Evolutionary conservation across 2,329 filamentous ascomycete species (phyloP), one percentile per base, ranked within the genome.

Genomic region (Aspergillus intermedius): DNA sequence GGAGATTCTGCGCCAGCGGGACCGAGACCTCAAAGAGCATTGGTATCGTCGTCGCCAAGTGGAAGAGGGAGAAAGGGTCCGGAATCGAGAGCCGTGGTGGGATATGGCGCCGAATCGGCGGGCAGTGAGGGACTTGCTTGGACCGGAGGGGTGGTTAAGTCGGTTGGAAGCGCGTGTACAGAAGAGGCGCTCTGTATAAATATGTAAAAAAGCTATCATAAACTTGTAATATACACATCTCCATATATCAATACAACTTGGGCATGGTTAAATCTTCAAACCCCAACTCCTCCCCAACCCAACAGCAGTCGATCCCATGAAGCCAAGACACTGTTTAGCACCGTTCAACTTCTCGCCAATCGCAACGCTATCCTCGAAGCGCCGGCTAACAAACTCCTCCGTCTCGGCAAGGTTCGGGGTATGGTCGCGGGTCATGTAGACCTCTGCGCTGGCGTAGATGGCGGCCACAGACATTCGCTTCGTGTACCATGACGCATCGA

Each of bases 371-470:
- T 94, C 91, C 50, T 82, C 77, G 48, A 95, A 71, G 52, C 91
- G 79, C 40, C 89, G 78, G 48, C 84, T 79, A 46, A 97, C 73
- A 65, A 97, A 98, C 8, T 81, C 77, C 55, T 84, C 83, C 3
- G 93, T 97, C 54, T 91, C 87, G 8, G 63, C 66, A 60, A 87
- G 93, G n/a, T 80, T 81, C 0, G 78, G 72, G 3, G 85, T 90
- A 51, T 75, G 77, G 69, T 97, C 93, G 50, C 86, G 90, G 19
- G 90, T 96, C 90, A 97, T 96, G 71, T 91, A 95, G 4, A 96
- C 75, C 71, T 98, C 93, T 48, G 85, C 80, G 30, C 84, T 82
- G 45, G 88, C 88, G 63, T 87, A 88, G n/a, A 87, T 76, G 2
- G 77, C 77, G 0, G 80, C 77, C 21, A 88, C 66, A 0, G 76